phyloP scores from a whole-genome alignment of 305 asterid genomes.

The Solanum chacoense region DNA sequence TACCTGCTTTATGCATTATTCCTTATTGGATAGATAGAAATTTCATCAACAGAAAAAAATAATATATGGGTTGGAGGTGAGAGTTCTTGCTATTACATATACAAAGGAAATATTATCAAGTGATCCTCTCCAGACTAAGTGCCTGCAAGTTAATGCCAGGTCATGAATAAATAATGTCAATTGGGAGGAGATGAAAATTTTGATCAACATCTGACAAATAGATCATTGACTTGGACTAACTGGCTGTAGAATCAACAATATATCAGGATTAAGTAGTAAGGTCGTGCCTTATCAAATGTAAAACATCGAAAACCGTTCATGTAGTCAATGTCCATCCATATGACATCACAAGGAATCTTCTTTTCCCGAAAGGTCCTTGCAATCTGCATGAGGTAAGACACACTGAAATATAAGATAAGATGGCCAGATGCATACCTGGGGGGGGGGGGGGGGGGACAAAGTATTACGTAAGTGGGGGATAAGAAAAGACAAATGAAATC shows the following conservation, averaged over 20 bases:
- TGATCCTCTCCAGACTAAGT: background rate
- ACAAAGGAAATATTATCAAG: background rate
- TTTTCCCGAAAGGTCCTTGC: slow-evolving; percentile 84
- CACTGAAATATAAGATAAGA: background rate
- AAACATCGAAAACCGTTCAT: slow-evolving; percentile 97
- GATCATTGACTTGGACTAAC: background rate
- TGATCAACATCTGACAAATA: background rate
- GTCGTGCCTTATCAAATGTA: slow-evolving; percentile 72
- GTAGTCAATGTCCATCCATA: slow-evolving; percentile 99
- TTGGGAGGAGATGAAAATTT: background rate
- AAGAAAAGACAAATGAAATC: background rate
- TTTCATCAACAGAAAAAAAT: background rate
- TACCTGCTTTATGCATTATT: background rate
- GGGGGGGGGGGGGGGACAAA: background rate
- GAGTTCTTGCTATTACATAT: background rate
- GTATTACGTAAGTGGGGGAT: background rate
- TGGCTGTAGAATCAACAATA: background rate
- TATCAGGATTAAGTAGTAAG: background rate
- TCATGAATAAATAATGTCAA: background rate
- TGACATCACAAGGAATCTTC: slow-evolving; percentile 91
- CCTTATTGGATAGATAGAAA: background rate
- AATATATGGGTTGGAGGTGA: background rate
- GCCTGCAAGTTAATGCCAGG: background rate
- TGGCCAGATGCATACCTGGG: background rate
- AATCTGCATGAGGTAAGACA: slow-evolving; percentile 34